Evolutionary conservation across 768 basidiomycete genomes (phyloP), one percentile per base, ranked within the genome.

Genomic region (Russula brevipes): DNA sequence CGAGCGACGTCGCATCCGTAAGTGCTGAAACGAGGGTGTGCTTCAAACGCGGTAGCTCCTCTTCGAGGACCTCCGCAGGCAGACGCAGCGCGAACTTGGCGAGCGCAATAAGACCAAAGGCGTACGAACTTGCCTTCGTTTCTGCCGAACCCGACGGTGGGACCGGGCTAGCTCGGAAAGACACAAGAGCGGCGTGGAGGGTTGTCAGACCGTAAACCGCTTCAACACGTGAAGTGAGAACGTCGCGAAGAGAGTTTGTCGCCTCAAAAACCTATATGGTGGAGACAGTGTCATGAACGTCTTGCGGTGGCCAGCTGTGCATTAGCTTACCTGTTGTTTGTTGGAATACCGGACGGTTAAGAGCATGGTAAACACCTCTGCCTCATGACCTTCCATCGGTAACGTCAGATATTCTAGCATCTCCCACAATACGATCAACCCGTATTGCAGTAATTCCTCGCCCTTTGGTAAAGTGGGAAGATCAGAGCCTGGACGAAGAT

Each of bases 151-250:
- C 76, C 30, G 69, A 64, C 4, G 73, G 64, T 12, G 81, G 80
- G 44, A 76, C 70, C 17, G 82, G 73, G 61, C 85, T 80, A 3
- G 78, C 74, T 30, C 84, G 77, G 75, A 93, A 94, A 11, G 81
- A 72, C 35, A 83, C 83, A 47, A 93, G 71, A 69, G 82, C 83
- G 36, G 85, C 86, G 65, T 92, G 89, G 77, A 92, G 81, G 5
- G 88, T 92, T 14, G 89, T 91, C 67, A 94, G 74, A 7, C 91
- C 91, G 69, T 90, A 92, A 24, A 94, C 88, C 19, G 92, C 88
- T 65, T 90, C 92, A 68, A 88, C 82, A 66, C 82, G 85, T 10
- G 79, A 76, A 30, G 88, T 83, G 41, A 94, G 77, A 17, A 81
- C 80, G 72, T 94, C 90, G 46, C 91, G 87, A 65, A 94, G 86